These are phyloP conservation scores for Acmispon strigosus DNA, from an alignment of 306 rosid species.

Conservation along the genomic window DNA sequence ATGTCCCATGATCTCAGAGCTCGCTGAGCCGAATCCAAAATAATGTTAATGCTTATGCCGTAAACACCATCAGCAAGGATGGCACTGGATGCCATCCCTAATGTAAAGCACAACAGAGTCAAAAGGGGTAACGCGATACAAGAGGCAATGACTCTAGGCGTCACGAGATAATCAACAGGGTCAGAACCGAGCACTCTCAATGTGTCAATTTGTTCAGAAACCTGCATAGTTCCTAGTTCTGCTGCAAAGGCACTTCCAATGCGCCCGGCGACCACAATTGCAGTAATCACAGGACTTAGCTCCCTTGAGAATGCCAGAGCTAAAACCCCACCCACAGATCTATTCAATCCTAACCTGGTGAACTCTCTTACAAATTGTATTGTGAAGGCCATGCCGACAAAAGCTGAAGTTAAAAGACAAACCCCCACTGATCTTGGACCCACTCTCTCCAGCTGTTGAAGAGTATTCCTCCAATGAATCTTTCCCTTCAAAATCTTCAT, in stretches of 20 bases:
- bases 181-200: conserved; percentile 86
- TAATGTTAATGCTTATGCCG: conserved; percentile 86
- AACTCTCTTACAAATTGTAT: conserved; percentile 95
- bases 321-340: conserved; percentile 94
- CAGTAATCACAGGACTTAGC: conserved; percentile 87
- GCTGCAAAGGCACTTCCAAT: conserved; percentile 98
- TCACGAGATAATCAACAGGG: conserved; percentile 90
- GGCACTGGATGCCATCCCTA: conserved; percentile 92
- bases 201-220: conserved; percentile 91
- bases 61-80: conserved; percentile 76
- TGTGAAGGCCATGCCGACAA: conserved; percentile 97
- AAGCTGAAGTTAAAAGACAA: conserved; percentile 85
- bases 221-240: conserved; percentile 98
- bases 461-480: conserved; percentile 85
- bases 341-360: conserved; percentile 79
- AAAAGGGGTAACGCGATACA: conserved; percentile 74
- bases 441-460: conserved; percentile 85
- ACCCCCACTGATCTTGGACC: conserved; percentile 94
- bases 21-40: conserved; percentile 81
- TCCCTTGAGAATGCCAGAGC: conserved; percentile 97
- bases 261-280: conserved; percentile 91
- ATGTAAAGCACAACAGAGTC: conserved; percentile 78
- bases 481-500: conserved; percentile 62
- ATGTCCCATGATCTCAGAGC: conserved; percentile 87
- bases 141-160: conserved; percentile 84